Base-by-base conservation (phyloP, 2,329 filamentous ascomycete genomes). In the Claviceps digitariae region DNA sequence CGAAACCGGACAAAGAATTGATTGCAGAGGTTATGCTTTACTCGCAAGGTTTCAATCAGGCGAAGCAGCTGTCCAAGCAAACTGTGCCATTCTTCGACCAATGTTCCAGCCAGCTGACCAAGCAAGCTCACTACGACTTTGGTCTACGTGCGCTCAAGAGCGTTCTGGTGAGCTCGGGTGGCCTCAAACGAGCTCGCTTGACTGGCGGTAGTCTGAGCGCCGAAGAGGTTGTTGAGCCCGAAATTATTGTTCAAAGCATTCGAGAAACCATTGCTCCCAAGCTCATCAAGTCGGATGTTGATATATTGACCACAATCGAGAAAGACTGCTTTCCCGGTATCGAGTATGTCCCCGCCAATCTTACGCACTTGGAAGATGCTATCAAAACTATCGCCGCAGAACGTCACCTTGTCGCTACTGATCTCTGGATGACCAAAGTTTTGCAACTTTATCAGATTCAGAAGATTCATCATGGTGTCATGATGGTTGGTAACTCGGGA, bases 11-110 rank as follows among this genome's bases (percentile, higher is more conserved):
- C 75, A 98, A 98, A 71, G 94, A 98, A 69, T 85, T 98, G 54
- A 99, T 99, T 70, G 90, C 93, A 38, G 93, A 99, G 74, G 93
- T 99, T 63, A 99, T 98, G 94, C 82, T 99, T 38, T 99, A 96
- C 77, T 98, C 94, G 1, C 93, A 99, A 69, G 93, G 93, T 64
- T 99, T 99, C 76, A 94, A 88, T 63, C 89, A 95, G 68, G 93
- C 93, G 38, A 98, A 97, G 72, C 76, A 84, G 55, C 76, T 99
- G 5, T 95, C 93, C 1, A 93, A 91, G 66, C 90, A 97, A 62
- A 94, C 91, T 0, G 93, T 99, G 25, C 94, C 93, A 0, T 98
- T 99, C 77, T 98, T 99, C 70, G 93, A 98, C 65, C 83, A 86
- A 63, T 98, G 94, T 67, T 76, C 87, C 8, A 77, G 74, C 25